Conservation (phyloP, 2,329 filamentous ascomycete genomes). For the Ascochyta pisi region DNA sequence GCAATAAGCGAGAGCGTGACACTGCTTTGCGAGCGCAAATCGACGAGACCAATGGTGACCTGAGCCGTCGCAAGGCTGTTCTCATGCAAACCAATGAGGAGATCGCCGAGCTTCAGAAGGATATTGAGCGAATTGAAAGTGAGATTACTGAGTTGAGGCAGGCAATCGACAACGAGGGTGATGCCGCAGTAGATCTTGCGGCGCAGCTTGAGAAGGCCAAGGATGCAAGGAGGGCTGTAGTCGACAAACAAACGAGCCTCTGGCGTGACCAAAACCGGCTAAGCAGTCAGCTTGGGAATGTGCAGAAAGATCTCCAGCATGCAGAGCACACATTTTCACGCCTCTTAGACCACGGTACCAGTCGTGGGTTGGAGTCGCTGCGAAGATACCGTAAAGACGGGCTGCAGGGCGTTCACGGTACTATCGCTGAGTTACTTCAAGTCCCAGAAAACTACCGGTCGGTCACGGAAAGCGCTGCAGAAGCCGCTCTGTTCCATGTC, state of each 20-base stretch:
- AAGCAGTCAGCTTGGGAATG: constrained; percentile 76
- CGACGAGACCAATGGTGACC: constrained; percentile 75
- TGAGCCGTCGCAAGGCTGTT: constrained; percentile 83
- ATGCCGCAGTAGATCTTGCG: constrained; percentile 73
- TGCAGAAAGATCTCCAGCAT: constrained; percentile 76
- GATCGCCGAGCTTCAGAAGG: constrained; percentile 71
- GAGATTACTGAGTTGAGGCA: constrained; percentile 74
- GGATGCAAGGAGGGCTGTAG: constrained; percentile 77
- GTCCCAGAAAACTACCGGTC: constrained; percentile 85
- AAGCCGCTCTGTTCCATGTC: constrained; percentile 92
- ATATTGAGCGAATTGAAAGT: constrained; percentile 74
- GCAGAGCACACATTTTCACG: constrained; percentile 80
- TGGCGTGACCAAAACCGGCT: constrained; percentile 90
- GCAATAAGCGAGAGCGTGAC: constrained; percentile 87
- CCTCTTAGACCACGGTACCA: constrained; percentile 88
- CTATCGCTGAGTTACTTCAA: constrained; percentile 88
- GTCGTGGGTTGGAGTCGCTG: constrained; percentile 84
- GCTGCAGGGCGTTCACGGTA: constrained; percentile 88
- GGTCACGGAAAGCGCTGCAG: constrained; percentile 91
- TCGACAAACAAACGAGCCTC: constrained; percentile 86
- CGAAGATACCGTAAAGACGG: constrained; percentile 80
- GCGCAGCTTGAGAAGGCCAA: constrained; percentile 79
- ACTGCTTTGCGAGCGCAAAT: constrained; percentile 82
- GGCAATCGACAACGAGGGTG: constrained; percentile 79
- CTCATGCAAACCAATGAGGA: constrained; percentile 85